A percentile compares a stretch with the other conserved stretches of the same genome.
Conservation (phyloP, 2,329 filamentous ascomycete genomes). For the Dothistroma pini region DNA sequence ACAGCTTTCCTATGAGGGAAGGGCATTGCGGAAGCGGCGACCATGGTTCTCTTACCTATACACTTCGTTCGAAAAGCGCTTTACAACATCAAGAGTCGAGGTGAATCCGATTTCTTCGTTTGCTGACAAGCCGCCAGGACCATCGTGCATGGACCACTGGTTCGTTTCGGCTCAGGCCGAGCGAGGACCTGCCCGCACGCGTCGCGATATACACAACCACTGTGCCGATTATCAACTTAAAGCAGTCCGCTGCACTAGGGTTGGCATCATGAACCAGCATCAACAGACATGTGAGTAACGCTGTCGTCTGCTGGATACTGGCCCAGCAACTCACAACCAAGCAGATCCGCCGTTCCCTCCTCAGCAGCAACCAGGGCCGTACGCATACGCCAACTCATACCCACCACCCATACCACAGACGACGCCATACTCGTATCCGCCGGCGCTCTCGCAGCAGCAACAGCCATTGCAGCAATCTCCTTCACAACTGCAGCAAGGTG, state of each 20-base stretch:
- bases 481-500: conserved; percentile 1
- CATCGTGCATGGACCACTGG: too few relatives aligned
- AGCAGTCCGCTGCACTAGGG: not conserved
- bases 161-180: too few relatives aligned
- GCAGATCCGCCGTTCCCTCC: conserved; percentile 3
- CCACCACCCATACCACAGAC: conserved; percentile 4
- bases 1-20: too few relatives aligned
- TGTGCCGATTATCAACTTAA: not conserved
- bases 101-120: too few relatives aligned
- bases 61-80: too few relatives aligned
- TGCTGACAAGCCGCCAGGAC: too few relatives aligned
- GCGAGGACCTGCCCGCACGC: too few relatives aligned
- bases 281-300: not conserved
- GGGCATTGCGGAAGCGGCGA: too few relatives aligned
- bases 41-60: too few relatives aligned
- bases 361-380: conserved; percentile 1
- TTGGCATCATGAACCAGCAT: conserved; percentile 1
- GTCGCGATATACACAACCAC: too few relatives aligned
- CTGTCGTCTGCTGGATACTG: not conserved
- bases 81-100: too few relatives aligned
- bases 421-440: conserved; percentile 2
- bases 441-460: conserved; percentile 4
- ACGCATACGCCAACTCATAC: conserved; percentile 4
- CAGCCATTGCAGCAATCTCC: conserved; percentile 2
- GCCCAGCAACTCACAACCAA: not conserved